Evolutionary conservation across 2,329 filamentous ascomycete genomes (phyloP).

Genomic region (Pseudogymnoascus destructans): DNA sequence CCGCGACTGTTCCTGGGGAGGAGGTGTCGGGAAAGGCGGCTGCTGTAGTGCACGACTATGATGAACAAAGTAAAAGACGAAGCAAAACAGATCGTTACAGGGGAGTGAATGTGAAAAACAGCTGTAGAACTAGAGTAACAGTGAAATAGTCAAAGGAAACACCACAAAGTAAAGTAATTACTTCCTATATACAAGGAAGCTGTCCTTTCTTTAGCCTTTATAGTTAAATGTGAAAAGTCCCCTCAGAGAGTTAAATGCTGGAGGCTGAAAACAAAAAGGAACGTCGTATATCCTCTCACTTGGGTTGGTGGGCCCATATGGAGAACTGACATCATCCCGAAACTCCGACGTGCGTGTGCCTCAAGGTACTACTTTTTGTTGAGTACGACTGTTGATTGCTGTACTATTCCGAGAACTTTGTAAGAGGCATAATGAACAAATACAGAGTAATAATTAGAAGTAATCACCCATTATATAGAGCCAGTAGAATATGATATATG

Average conservation of each 20-base stretch:
- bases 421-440: not conserved
- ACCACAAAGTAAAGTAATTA: not conserved
- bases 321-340: conserved; percentile 2
- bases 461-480: not conserved
- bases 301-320: not conserved
- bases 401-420: not conserved
- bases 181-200: not conserved
- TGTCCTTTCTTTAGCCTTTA: not conserved
- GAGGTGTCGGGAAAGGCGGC: not conserved
- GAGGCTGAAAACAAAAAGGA: not conserved
- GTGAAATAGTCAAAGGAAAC: not conserved
- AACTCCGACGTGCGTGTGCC: not conserved
- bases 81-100: not conserved
- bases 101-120: not conserved
- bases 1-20: not conserved
- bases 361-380: not conserved
- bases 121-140: not conserved
- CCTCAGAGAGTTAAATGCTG: no score
- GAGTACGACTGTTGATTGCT: not conserved
- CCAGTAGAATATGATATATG: not conserved
- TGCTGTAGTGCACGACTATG: no score
- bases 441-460: not conserved
- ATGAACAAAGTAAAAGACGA: not conserved
- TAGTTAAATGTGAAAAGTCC: no score
- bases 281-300: not conserved